Base-by-base conservation (phyloP, 148 eudicot genomes). In the Cornus florida region DNA sequence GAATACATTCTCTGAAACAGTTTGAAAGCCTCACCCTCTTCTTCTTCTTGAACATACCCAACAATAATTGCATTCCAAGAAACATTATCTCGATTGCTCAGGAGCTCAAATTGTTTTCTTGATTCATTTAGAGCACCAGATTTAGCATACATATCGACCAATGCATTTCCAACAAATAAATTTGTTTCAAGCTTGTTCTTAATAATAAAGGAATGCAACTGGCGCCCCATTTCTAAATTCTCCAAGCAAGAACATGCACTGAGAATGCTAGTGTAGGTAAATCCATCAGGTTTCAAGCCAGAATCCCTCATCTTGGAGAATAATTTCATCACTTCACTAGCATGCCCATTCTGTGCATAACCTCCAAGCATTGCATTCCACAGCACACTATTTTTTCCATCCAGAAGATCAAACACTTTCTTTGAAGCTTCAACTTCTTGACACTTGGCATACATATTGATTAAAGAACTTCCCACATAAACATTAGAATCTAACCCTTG, bases 21-120 rank as follows among this genome's bases (percentile, higher is more conserved):
- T 79, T 43, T 59, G 62, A 93, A 92, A 82, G 98, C 98, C 84
- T 90, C 88, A 7, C 83, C 80, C 78, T 93, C 97, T 67, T 88
- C 82, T 80, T 90, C 91, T 57, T 80, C 88, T 87, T 92, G 95
- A 50, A 93, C 97, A 77, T 86, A 89, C 71, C 98, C 97, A 65
- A 88, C 98, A 70, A 95, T 93, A 67, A 95, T 95, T 50, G 94
- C 92, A 85, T 93, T 95, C 98, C 98, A 95, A 43, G 98, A 95
- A 78, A 93, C 91, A 85, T 92, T 86, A 84, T 95, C 98, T 80
- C 84, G 90, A 65, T 65, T 72, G 33, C 66, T 72, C 62, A 93
- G 82, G 59, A 72, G 83, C 68, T 91, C 91, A 78, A 95, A 95
- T 77, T 87, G 80, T 78, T 76, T 73, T 69, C 87, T 89, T 57